These are phyloP conservation scores for Trichoderma arundinaceum DNA, from an alignment of 2,329 filamentous ascomycete species.

Conservation along the genomic window DNA sequence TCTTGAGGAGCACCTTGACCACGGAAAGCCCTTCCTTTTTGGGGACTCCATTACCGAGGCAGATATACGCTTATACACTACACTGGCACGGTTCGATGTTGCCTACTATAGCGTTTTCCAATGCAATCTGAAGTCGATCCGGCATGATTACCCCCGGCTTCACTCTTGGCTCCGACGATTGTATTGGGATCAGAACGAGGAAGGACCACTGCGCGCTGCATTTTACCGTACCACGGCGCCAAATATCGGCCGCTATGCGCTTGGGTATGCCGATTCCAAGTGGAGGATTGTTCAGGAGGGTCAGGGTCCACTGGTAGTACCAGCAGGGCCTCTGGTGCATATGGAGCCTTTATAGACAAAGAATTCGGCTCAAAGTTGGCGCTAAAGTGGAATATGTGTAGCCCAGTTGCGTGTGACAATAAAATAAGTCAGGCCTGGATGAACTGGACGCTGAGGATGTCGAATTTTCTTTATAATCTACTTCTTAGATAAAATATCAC, in stretches of 20 bases:
- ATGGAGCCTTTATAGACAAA: slow-evolving; percentile 31
- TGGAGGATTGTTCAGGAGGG: slow-evolving; percentile 40
- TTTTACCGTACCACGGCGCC: slow-evolving; percentile 74
- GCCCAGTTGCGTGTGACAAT: too few species aligned
- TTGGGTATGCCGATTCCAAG: slow-evolving; percentile 40
- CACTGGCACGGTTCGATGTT: slow-evolving; percentile 70
- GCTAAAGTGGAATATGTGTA: too few species aligned
- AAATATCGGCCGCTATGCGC: slow-evolving; percentile 43
- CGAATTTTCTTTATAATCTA: too few species aligned
- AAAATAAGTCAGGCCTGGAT: too few species aligned
- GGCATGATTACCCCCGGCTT: slow-evolving; percentile 68
- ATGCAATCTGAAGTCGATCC: slow-evolving; percentile 67
- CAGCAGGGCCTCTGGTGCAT: slow-evolving; percentile 36
- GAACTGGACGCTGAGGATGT: too few species aligned
- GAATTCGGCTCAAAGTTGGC: neutral
- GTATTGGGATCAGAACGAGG: slow-evolving; percentile 66
- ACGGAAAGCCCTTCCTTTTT: slow-evolving; percentile 62
- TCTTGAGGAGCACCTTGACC: slow-evolving; percentile 62
- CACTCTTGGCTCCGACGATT: slow-evolving; percentile 71
- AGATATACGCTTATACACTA: slow-evolving; percentile 71
- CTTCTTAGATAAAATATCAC: too few species aligned
- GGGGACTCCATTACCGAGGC: slow-evolving; percentile 70
- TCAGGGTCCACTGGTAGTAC: slow-evolving; percentile 40
- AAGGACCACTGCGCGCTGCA: slow-evolving; percentile 53
- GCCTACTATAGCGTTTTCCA: slow-evolving; percentile 71